Base-by-base conservation (phyloP, 2,329 filamentous ascomycete genomes). In the Paecilomyces fulvus region DNA sequence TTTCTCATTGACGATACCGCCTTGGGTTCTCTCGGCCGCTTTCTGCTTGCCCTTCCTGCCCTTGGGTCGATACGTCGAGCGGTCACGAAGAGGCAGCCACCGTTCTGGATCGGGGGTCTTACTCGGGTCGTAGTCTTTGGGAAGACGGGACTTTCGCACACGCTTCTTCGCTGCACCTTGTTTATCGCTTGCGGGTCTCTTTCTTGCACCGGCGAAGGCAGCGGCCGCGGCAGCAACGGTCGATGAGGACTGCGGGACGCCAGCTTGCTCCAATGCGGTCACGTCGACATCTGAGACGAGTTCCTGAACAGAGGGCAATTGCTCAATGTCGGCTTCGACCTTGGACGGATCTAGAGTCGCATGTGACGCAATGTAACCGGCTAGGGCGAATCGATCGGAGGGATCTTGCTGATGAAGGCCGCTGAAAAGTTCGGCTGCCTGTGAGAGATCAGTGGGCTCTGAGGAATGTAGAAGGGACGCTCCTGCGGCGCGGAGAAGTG, bases 31-130 rank as follows among this genome's bases (percentile, higher is more conserved):
- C 63, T 90, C 88, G 59, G 81, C 79, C 3, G 84, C 86, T 75
- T 87, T 88, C 80, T 91, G 87, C 80, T 90, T 92, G 55, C 90
- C 89, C 80, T 96, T 95, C 78, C 88, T 91, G 5, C 91, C 91
- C 77, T 94, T 96, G 7, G 92, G 91, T 51, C 88, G 80, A 74
- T 96, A 99, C 46, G 85, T 89, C 64, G 89, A 94, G 56, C 94
- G 83, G 70, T 99, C 94, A 54, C 88, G 85, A 66, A 97, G 79
- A 11, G 94, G 92, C 58, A 99, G 75, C 94, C 94, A 99, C 60
- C 94, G 82, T 74, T 99, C 94, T 0, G 90, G 86, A 71, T 99
- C 94, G 31, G 89, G 83, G 61, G 85, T 86, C 78, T 91, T 95
- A 64, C 81, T 83, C 54, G 89, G 82, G 58, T 90, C 89, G 56